phyloP scores from a whole-genome alignment of 2,329 filamentous ascomycete species.

The Fusarium nematophilum region DNA sequence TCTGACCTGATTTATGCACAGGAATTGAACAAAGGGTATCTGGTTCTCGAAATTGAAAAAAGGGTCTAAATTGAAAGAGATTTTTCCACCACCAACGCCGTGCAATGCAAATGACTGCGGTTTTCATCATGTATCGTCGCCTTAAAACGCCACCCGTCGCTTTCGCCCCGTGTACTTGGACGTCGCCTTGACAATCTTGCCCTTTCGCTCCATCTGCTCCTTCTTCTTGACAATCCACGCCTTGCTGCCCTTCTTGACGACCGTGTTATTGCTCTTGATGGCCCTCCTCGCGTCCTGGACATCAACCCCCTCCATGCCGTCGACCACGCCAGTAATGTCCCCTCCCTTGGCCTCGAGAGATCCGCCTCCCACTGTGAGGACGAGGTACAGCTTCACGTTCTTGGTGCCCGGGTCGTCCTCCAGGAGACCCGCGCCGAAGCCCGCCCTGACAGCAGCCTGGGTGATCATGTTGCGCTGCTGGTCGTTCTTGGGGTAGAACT shows the following conservation, averaged over 20 bases:
- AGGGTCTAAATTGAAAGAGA: constrained; percentile 31
- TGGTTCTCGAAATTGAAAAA: constrained; percentile 34
- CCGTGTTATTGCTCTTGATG: constrained; percentile 58
- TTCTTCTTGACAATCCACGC: constrained; percentile 88
- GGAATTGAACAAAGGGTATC: constrained; percentile 33
- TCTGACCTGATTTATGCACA: background rate
- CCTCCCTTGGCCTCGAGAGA: constrained; percentile 64
- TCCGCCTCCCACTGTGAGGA: constrained; percentile 84
- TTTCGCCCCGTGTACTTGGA: constrained; percentile 96
- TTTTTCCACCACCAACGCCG: constrained; percentile 44
- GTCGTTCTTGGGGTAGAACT: constrained; percentile 98
- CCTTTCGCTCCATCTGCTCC: constrained; percentile 93
- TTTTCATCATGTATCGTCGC: constrained; percentile 20
- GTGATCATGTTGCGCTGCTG: constrained; percentile 92
- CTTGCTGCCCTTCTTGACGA: constrained; percentile 83
- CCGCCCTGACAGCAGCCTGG: constrained; percentile 88
- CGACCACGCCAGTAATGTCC: constrained; percentile 91
- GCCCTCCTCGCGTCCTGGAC: constrained; percentile 76
- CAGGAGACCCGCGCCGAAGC: constrained; percentile 92
- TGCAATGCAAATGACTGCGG: constrained; percentile 43
- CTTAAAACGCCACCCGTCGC: constrained; percentile 79
- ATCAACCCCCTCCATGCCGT: constrained; percentile 89
- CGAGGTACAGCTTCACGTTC: constrained; percentile 95
- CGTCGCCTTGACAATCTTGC: constrained; percentile 90
- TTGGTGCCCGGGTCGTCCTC: constrained; percentile 98